Evolutionary conservation across 2,329 filamentous ascomycete species (phyloP), one percentile per base, ranked within the genome.

Genomic region (Venturia oleaginea): DNA sequence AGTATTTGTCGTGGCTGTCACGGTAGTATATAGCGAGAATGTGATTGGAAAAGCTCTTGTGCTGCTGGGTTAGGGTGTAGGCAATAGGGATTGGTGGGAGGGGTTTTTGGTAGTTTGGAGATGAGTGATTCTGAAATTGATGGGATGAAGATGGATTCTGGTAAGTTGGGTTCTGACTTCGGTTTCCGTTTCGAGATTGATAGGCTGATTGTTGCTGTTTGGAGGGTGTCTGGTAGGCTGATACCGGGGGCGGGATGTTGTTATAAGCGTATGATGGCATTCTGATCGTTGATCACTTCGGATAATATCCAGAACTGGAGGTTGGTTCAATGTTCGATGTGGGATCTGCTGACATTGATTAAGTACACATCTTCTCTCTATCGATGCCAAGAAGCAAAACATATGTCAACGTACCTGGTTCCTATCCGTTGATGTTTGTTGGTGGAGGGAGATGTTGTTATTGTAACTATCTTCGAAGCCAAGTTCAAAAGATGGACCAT

Each of bases 1-100:
- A 57, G 30, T 57, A 57, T 34, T 57, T 57, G 8, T 57, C 51
- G 51, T 57, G 51, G 51, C 30, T 57, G 15, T 57, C 51, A 15
- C 10, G 51, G 51, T 57, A 34, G 51, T 57, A 57, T 6, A 51
- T 22, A 22, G n/a, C n/a, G 22, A 51, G 22, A 4, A 51, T 51
- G 22, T 51, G 24, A 11, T 15, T 2, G 2, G 24, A 51, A 22
- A 22, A 51, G 24, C 11, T 10, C 2, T 22, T 22, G 13, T 51
- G 11, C 17, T 27, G 51, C 17, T 27, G 51, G 13, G 51, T 57
- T 7, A 32, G 51, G 24, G 15, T 57, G 30, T 57, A 51, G 3
- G 22, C 27, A 3, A 51, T 17, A 15, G 46, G 46, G 10, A 13
- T 51, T 51, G 46, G 22, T 8, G 46, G 46, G 22, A 27, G 11